phyloP scores from a whole-genome alignment of 345 rosid species.

The Kandelia obovata region DNA sequence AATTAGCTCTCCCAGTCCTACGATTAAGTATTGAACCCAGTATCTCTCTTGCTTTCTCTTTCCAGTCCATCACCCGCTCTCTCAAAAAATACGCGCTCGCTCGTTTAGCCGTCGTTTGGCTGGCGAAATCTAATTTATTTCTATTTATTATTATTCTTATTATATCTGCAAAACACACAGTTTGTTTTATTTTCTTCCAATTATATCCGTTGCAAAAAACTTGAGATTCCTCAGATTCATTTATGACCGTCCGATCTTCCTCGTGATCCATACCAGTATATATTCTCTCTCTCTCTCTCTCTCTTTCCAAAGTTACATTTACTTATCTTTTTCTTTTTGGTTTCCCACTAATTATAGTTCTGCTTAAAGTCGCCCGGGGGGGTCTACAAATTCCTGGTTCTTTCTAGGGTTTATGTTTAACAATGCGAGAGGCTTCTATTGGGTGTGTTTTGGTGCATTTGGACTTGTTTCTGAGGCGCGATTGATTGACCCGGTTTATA shows the following conservation, averaged over 20 bases:
- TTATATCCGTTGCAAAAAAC: neutral
- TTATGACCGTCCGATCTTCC: slow-evolving; percentile 50
- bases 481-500: neutral
- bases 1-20: slow-evolving; percentile 1
- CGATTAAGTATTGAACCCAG: neutral
- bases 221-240: slow-evolving; percentile 9
- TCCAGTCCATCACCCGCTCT: neutral
- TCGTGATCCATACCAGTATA: slow-evolving; percentile 28
- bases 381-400: too few species aligned
- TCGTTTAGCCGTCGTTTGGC: slow-evolving; percentile 31
- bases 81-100: slow-evolving; percentile 11
- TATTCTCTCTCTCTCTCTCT: neutral
- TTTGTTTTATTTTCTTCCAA: neutral
- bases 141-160: slow-evolving; percentile 1
- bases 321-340: neutral
- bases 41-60: neutral
- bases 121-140: slow-evolving; percentile 31
- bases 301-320: neutral
- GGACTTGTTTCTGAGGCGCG: neutral
- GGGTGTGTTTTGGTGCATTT: neutral
- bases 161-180: neutral
- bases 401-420: slow-evolving; percentile 2
- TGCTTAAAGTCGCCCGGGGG: slow-evolving; percentile 13
- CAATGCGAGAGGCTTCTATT: neutral
- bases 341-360: neutral